Evolutionary conservation across 1,284 basidiomycete genomes (phyloP).

Genomic region (Ganoderma multipileum): DNA sequence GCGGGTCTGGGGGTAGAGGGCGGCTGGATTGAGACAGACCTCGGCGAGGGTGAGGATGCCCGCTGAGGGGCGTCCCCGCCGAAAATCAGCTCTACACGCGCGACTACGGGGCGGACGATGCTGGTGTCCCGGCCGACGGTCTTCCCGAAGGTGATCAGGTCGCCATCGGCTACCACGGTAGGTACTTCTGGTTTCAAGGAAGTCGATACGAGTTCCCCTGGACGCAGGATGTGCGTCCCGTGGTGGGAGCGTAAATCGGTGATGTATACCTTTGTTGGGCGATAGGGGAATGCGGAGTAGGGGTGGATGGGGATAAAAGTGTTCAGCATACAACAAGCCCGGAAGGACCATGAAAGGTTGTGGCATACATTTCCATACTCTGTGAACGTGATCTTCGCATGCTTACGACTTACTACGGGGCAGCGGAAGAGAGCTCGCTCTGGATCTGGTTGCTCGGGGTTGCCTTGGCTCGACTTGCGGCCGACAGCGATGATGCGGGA

Average conservation of each 20-base stretch:
- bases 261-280: conserved; percentile 54
- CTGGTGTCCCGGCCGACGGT: conserved; percentile 64
- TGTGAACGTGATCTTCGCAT: conserved; percentile 70
- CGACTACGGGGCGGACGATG: conserved; percentile 65
- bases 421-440: conserved; percentile 62
- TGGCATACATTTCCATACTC: conserved; percentile 62
- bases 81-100: conserved; percentile 60
- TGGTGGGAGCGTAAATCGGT: conserved; percentile 68
- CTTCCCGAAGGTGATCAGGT: conserved; percentile 77
- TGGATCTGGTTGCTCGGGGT: conserved; percentile 39
- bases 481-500: conserved; percentile 61
- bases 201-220: conserved; percentile 51
- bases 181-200: conserved; percentile 54
- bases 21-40: conserved; percentile 7
- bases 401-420: conserved; percentile 68
- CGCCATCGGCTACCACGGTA: conserved; percentile 62
- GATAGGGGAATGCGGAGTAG: background rate
- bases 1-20: conserved; percentile 10
- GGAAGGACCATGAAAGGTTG: conserved; percentile 17
- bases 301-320: background rate
- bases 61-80: conserved; percentile 31
- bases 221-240: conserved; percentile 63
- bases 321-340: conserved; percentile 16
- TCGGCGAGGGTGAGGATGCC: conserved; percentile 26
- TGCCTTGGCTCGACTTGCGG: conserved; percentile 46